phyloP scores from a whole-genome alignment of 2,329 filamentous ascomycete species.

The Pestalotiopsis sp. region DNA sequence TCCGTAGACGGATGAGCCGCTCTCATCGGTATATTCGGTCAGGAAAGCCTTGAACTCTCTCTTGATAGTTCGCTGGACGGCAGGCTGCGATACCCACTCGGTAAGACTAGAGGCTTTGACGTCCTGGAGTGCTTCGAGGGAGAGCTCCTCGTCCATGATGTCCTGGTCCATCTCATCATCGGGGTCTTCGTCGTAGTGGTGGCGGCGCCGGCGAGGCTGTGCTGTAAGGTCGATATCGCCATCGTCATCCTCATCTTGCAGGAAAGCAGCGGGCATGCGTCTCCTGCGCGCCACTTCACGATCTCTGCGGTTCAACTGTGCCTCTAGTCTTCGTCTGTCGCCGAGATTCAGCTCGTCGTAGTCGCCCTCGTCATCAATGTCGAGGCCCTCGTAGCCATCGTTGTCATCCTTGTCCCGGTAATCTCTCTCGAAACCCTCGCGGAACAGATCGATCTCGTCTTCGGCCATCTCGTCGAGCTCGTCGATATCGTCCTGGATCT shows the following conservation, averaged over 20 bases:
- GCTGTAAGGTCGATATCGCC: conserved; percentile 82
- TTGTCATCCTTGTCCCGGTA: conserved; percentile 68
- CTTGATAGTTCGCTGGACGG: conserved; percentile 90
- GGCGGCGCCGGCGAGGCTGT: conserved; percentile 81
- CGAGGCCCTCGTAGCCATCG: conserved; percentile 70
- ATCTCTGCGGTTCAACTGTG: conserved; percentile 73
- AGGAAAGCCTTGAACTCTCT: conserved; percentile 97
- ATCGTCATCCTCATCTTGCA: conserved; percentile 83
- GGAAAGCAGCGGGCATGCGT: conserved; percentile 71
- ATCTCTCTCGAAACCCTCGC: conserved; percentile 72
- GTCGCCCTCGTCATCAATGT: conserved; percentile 77
- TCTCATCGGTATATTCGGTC: conserved; percentile 91
- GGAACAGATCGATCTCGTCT: conserved; percentile 79
- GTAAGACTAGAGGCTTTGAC: conserved; percentile 92
- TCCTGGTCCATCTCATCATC: conserved; percentile 92
- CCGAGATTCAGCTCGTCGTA: conserved; percentile 71
- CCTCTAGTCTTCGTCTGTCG: conserved; percentile 70
- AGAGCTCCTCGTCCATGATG: conserved; percentile 94
- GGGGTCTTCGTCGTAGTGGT: conserved; percentile 91
- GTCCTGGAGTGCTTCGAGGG: conserved; percentile 86
- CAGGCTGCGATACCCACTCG: conserved; percentile 90
- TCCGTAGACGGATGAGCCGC: conserved; percentile 90
- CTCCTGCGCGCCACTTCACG: conserved; percentile 69
- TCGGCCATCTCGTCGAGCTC: conserved; percentile 83
- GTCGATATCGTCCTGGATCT: conserved; percentile 73